Conservation (phyloP, 495 filamentous ascomycete species). For the Annulohypoxylon nitens region DNA sequence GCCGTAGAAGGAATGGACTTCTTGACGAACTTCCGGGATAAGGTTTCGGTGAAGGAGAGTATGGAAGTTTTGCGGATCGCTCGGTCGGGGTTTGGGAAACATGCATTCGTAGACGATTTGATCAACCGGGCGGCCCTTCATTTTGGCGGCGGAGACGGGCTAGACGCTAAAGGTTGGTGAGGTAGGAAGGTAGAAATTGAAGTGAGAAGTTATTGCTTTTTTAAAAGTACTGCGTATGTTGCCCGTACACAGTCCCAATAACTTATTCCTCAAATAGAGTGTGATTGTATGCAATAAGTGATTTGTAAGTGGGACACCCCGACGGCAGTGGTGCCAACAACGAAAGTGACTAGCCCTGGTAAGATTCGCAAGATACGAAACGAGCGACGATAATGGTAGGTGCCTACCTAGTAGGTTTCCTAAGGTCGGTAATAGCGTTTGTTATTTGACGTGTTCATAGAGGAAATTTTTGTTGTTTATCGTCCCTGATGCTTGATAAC, state of each 20-base stretch:
- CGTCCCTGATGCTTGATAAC: not conserved
- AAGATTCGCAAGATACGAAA: conserved; percentile 10
- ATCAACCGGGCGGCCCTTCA: conserved; percentile 67
- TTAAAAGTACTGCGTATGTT: conserved; percentile 5
- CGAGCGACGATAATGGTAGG: not conserved
- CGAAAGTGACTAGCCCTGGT: conserved; percentile 8
- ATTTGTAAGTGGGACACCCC: conserved; percentile 15
- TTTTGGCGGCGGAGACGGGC: conserved; percentile 47
- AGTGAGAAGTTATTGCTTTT: not conserved
- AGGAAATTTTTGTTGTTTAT: not conserved
- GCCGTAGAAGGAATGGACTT: conserved; percentile 88
- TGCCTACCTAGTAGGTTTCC: not conserved
- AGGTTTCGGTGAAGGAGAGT: conserved; percentile 71
- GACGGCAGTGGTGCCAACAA: conserved; percentile 5
- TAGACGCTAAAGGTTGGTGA: conserved; percentile 1
- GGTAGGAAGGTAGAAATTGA: conserved; percentile 1
- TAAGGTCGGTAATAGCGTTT: not conserved
- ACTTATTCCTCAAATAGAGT: conserved; percentile 21
- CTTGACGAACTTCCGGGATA: conserved; percentile 89
- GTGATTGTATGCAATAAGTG: conserved; percentile 20
- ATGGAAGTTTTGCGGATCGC: conserved; percentile 66
- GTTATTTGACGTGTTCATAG: not conserved
- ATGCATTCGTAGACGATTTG: conserved; percentile 68
- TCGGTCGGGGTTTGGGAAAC: conserved; percentile 65
- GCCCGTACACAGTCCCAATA: not conserved